Percentiles rank a stretch among this genome's conserved stretches.
Evolutionary conservation across 371 early-diverging fungal genomes (phyloP).

Genomic region (Rhizopus sp.): DNA sequence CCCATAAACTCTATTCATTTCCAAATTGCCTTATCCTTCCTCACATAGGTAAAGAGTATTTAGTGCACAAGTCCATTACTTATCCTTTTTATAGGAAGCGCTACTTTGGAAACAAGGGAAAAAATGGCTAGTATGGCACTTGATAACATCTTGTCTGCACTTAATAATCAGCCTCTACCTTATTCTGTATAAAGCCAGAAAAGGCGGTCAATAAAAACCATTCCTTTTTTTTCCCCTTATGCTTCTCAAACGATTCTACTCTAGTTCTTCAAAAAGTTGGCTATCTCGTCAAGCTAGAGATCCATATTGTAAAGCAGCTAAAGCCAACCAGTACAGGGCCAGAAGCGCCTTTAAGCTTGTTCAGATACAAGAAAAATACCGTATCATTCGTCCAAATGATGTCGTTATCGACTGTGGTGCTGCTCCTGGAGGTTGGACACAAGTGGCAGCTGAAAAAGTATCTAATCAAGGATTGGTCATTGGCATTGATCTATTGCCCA

Average conservation of each 20-base stretch:
- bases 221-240: not conserved
- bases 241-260: slow-evolving; percentile 20
- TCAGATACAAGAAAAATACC: slow-evolving; percentile 76
- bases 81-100: slow-evolving; percentile 55
- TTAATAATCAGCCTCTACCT: slow-evolving; percentile 28
- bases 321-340: slow-evolving; percentile 75
- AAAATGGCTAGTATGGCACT: slow-evolving; percentile 67
- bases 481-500: slow-evolving; percentile 75
- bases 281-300: slow-evolving; percentile 71
- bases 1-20: slow-evolving; percentile 62
- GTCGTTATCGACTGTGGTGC: slow-evolving; percentile 87
- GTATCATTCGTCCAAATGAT: slow-evolving; percentile 56
- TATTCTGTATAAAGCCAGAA: slow-evolving; percentile 12
- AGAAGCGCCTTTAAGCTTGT: slow-evolving; percentile 90
- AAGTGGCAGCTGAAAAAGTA: slow-evolving; percentile 65
- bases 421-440: slow-evolving; percentile 94
- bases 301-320: slow-evolving; percentile 68
- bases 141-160: slow-evolving; percentile 34
- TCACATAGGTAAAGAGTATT: slow-evolving; percentile 46
- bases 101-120: slow-evolving; percentile 81
- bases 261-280: slow-evolving; percentile 67
- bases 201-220: not conserved
- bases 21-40: slow-evolving; percentile 73
- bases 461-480: slow-evolving; percentile 46
- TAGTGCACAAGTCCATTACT: not conserved